Conservation (phyloP, 257 asterid species). For the Primulina eburnea region DNA sequence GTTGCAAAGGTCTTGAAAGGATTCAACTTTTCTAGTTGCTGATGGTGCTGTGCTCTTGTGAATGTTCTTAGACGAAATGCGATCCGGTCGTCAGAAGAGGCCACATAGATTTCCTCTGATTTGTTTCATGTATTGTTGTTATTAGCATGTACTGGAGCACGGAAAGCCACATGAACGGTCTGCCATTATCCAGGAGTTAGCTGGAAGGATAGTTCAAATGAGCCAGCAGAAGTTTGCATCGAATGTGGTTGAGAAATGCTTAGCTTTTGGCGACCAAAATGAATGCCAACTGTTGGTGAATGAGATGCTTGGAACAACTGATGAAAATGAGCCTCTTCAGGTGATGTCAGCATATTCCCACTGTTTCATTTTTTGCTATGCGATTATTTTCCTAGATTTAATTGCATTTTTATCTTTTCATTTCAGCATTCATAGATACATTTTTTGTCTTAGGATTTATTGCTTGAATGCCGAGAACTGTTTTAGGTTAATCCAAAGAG, state of each 20-base stretch:
- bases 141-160: slow-evolving; percentile 82
- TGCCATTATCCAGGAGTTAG: slow-evolving; percentile 75
- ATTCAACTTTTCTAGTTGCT: neutral
- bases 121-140: slow-evolving; percentile 8
- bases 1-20: neutral
- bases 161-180: slow-evolving; percentile 92
- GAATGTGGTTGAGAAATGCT: slow-evolving; percentile 92
- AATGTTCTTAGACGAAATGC: neutral
- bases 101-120: slow-evolving; percentile 1
- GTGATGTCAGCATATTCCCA: slow-evolving; percentile 31
- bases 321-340: slow-evolving; percentile 99
- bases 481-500: neutral
- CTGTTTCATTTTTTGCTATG: neutral
- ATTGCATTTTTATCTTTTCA: neutral
- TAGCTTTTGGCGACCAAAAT: slow-evolving; percentile 73
- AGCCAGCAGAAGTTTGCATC: slow-evolving; percentile 99
- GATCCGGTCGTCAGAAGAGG: neutral
- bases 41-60: neutral
- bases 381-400: neutral
- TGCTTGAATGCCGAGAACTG: neutral
- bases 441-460: neutral
- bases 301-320: slow-evolving; percentile 98
- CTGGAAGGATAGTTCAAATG: slow-evolving; percentile 93
- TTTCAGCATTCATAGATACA: neutral
- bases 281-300: slow-evolving; percentile 80